Base-by-base conservation (phyloP, 768 basidiomycete genomes). In the Lentinula detonsa region DNA sequence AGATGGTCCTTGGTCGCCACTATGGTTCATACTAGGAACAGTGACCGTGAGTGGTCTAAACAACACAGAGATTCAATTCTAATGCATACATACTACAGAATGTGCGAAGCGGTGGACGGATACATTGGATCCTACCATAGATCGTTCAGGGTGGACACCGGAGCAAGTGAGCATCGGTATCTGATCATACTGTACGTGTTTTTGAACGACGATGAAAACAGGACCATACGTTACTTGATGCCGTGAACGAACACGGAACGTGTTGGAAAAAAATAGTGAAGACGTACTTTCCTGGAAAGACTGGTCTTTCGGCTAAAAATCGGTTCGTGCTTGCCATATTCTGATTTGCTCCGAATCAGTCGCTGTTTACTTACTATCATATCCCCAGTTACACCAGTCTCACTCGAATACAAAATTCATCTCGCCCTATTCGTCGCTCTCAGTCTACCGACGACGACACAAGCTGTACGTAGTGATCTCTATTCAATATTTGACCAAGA, bases 71-170 rank as follows among this genome's bases (percentile, higher is more conserved):
- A 45, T 18, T 35, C 43, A 18, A 58, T 69, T 55, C 66, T 64
- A 66, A 18, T 60, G 57, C 59, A 63, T 46, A 53, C 60, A 48
- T 49, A 9, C 28, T 40, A 15, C 10, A 83, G 83, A 85, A 73
- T 85, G 83, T 64, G 82, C 83, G 33, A 85, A 84, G 65, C 80
- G 83, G 15, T 85, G 83, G 83, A 81, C 81, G 11, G 83, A 85
- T 68, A 84, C 83, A 8, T 70, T 85, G 40, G 83, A 84, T 66
- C 83, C 83, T 57, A 78, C 81, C 35, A 85, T 85, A 61, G 83
- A 84, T 67, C 75, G 82, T 42, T 82, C 81, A 8, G 79, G 79
- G 15, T 85, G 83, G 83, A 78, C 81, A 11, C 70, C 79, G 28
- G 81, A 84, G 64, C 75, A 79, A 58, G 83, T 81, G 66, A 64